Evolutionary conservation across 2,329 filamentous ascomycete genomes (phyloP).

Genomic region (Sodiomyces alkalinus): DNA sequence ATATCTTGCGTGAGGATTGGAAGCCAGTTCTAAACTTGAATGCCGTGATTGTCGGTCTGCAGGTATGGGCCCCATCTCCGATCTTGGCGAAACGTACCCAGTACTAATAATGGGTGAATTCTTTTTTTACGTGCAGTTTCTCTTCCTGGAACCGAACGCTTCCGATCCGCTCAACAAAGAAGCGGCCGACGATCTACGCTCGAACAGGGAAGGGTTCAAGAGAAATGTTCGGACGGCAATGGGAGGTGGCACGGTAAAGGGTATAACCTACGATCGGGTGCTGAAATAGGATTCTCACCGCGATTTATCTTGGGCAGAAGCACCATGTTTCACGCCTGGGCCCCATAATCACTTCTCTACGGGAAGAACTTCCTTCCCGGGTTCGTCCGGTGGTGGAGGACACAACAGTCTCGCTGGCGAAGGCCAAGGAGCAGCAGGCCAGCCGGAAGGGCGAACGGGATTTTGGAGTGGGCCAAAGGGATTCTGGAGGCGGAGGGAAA

Average conservation of each 20-base stretch:
- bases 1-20: slow-evolving; percentile 96
- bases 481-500: too few relatives aligned
- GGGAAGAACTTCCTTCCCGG: too few relatives aligned
- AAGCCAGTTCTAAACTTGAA: slow-evolving; percentile 96
- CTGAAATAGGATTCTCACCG: slow-evolving; percentile 42
- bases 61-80: slow-evolving; percentile 44
- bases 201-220: slow-evolving; percentile 78
- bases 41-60: slow-evolving; percentile 86
- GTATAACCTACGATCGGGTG: slow-evolving; percentile 63
- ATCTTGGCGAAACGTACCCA: too few relatives aligned
- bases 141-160: slow-evolving; percentile 95
- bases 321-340: too few relatives aligned
- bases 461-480: too few relatives aligned
- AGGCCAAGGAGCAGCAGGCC: too few relatives aligned
- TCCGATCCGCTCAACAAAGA: slow-evolving; percentile 98
- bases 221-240: slow-evolving; percentile 77
- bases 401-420: too few relatives aligned
- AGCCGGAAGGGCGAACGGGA: too few relatives aligned
- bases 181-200: slow-evolving; percentile 79
- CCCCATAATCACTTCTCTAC: too few relatives aligned
- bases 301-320: too few relatives aligned
- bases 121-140: slow-evolving; percentile 44
- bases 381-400: too few relatives aligned
- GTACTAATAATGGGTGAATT: too few relatives aligned
- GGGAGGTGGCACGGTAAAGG: slow-evolving; percentile 62